Conservation (phyloP, 805 yeast species). For the Kazachstania bromeliacearum region DNA sequence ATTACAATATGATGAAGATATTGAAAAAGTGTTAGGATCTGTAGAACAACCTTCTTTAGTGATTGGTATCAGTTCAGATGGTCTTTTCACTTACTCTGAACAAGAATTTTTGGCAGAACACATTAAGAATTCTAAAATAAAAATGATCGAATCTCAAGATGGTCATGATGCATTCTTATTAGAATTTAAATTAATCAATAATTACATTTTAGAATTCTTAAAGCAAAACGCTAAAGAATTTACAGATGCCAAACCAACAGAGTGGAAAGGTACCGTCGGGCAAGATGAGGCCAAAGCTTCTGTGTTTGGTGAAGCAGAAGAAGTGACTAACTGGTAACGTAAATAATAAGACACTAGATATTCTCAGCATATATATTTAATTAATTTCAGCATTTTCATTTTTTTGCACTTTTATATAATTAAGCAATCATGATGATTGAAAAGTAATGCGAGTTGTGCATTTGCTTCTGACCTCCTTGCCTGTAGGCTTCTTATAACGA, state of each 20-base stretch:
- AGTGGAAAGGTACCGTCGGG: conserved; percentile 33
- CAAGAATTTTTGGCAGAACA: conserved; percentile 74
- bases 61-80: conserved; percentile 87
- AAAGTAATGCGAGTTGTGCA: no score
- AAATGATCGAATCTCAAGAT: conserved; percentile 79
- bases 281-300: conserved; percentile 43
- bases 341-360: no score
- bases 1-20: conserved; percentile 30
- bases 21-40: conserved; percentile 42
- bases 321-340: conserved; percentile 80
- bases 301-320: conserved; percentile 91
- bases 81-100: conserved; percentile 83
- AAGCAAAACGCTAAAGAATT: conserved; percentile 46
- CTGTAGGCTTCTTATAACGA: no score
- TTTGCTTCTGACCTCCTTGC: no score
- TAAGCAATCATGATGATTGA: no score
- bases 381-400: no score
- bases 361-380: no score
- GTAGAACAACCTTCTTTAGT: conserved; percentile 70
- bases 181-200: conserved; percentile 77
- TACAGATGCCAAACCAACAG: conserved; percentile 34
- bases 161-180: conserved; percentile 96
- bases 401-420: no score
- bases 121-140: conserved; percentile 59
- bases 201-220: conserved; percentile 59